Conservation (phyloP, 169 alveolate genomes). For the Babesia gibsoni region DNA sequence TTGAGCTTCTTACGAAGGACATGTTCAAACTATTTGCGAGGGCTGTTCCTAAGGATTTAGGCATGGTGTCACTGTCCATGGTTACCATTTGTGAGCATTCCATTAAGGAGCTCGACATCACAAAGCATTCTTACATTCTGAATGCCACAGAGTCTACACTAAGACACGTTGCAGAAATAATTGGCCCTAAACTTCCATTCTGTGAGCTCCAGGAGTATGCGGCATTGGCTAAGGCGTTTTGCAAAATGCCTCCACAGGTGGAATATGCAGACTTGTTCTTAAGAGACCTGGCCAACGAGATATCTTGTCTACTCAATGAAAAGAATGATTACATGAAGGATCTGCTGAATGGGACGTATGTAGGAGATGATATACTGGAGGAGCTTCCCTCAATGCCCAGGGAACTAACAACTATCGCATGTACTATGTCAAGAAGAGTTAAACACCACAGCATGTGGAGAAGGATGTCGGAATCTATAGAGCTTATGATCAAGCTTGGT, state of each 20-base stretch:
- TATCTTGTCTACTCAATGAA: slow-evolving; percentile 37
- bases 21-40: slow-evolving; percentile 18
- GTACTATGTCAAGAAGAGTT: slow-evolving; percentile 30
- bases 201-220: slow-evolving; percentile 56
- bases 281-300: slow-evolving; percentile 41
- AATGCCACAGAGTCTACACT: slow-evolving; percentile 9
- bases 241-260: slow-evolving; percentile 13
- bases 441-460: slow-evolving; percentile 27
- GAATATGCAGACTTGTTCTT: slow-evolving; percentile 31
- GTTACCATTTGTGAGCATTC: slow-evolving; percentile 29
- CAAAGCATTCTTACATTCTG: background rate
- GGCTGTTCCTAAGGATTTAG: slow-evolving; percentile 57
- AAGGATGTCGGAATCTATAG: background rate
- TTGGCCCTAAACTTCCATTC: slow-evolving; percentile 41
- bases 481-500: slow-evolving; percentile 9
- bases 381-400: slow-evolving; percentile 13
- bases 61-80: slow-evolving; percentile 61
- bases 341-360: background rate
- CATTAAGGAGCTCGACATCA: slow-evolving; percentile 14
- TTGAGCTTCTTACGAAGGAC: background rate
- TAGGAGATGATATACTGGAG: slow-evolving; percentile 49
- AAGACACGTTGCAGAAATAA: slow-evolving; percentile 6
- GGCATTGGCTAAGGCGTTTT: slow-evolving; percentile 45
- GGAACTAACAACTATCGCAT: slow-evolving; percentile 52
- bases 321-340: slow-evolving; percentile 35